Evolutionary conservation across 2,329 filamentous ascomycete genomes (phyloP).

Genomic region (Eutypa lata): DNA sequence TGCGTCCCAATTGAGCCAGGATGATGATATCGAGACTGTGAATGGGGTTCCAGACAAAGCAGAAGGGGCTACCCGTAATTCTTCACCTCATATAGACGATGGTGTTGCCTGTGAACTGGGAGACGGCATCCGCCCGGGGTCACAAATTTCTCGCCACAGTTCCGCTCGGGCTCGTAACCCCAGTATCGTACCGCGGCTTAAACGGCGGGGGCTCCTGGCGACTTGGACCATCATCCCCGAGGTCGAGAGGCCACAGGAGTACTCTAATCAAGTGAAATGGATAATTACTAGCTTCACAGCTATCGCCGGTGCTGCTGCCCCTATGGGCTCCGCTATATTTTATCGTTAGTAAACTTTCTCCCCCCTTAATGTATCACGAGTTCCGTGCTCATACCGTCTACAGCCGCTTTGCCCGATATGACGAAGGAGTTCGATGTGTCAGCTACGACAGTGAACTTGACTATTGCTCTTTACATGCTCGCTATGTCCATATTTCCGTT

Average conservation of each 20-base stretch:
- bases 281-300: slow-evolving; percentile 75
- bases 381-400: slow-evolving; percentile 8
- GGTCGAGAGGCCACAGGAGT: slow-evolving; percentile 72
- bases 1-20: neutral
- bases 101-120: neutral
- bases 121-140: neutral
- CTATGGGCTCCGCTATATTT: slow-evolving; percentile 81
- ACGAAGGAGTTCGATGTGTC: slow-evolving; percentile 58
- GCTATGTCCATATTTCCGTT: slow-evolving; percentile 80
- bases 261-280: slow-evolving; percentile 76
- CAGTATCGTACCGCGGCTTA: slow-evolving; percentile 16
- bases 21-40: neutral
- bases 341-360: slow-evolving; percentile 56
- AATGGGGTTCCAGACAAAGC: neutral
- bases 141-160: slow-evolving; percentile 4
- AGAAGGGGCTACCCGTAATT: neutral
- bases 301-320: slow-evolving; percentile 71
- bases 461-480: slow-evolving; percentile 78
- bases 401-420: slow-evolving; percentile 67
- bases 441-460: slow-evolving; percentile 68
- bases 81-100: neutral
- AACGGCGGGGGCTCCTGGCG: slow-evolving; percentile 69
- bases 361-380: neutral
- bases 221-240: slow-evolving; percentile 73
- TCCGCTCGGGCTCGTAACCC: slow-evolving; percentile 11